Conservation (phyloP, 768 basidiomycete species). For the Suillus variegatus region DNA sequence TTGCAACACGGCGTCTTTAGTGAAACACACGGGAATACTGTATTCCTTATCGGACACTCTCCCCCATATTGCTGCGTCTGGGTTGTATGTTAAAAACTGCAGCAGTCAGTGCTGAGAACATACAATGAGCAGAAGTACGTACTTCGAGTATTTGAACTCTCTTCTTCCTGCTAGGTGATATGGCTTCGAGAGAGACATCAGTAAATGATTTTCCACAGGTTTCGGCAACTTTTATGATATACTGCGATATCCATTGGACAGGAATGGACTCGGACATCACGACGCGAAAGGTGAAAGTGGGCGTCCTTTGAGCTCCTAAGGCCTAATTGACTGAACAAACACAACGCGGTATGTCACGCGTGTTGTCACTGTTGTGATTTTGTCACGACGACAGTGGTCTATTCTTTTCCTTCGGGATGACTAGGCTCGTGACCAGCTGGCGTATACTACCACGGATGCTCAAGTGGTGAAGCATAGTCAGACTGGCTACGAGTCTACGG, state of each 20-base stretch:
- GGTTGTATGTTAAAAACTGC: slow-evolving; percentile 59
- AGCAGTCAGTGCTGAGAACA: slow-evolving; percentile 5
- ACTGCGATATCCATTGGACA: slow-evolving; percentile 57
- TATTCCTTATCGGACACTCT: slow-evolving; percentile 58
- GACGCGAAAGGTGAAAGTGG: not conserved
- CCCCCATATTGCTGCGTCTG: slow-evolving; percentile 59
- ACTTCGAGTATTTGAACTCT: slow-evolving; percentile 66
- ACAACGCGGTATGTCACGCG: slow-evolving; percentile 12
- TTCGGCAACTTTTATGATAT: slow-evolving; percentile 53
- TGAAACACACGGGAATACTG: slow-evolving; percentile 55
- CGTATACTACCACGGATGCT: too few relatives aligned
- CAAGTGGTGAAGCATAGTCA: too few relatives aligned
- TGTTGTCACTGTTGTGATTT: not conserved
- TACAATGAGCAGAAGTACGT: slow-evolving; percentile 10
- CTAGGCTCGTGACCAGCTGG: too few relatives aligned
- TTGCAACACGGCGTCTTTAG: slow-evolving; percentile 46
- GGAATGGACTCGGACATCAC: slow-evolving; percentile 41
- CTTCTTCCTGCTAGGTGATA: slow-evolving; percentile 36
- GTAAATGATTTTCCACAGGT: slow-evolving; percentile 48
- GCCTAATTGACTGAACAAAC: not conserved
- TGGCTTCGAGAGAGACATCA: slow-evolving; percentile 11
- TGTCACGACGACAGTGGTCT: too few relatives aligned
- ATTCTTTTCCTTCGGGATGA: not conserved
- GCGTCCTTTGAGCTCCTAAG: not conserved
- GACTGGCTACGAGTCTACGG: too few relatives aligned